Percentiles rank a stretch among this genome's conserved stretches.
Evolutionary conservation across 805 yeast genomes (phyloP).

Genomic region (Wickerhamiella spandovensis): DNA sequence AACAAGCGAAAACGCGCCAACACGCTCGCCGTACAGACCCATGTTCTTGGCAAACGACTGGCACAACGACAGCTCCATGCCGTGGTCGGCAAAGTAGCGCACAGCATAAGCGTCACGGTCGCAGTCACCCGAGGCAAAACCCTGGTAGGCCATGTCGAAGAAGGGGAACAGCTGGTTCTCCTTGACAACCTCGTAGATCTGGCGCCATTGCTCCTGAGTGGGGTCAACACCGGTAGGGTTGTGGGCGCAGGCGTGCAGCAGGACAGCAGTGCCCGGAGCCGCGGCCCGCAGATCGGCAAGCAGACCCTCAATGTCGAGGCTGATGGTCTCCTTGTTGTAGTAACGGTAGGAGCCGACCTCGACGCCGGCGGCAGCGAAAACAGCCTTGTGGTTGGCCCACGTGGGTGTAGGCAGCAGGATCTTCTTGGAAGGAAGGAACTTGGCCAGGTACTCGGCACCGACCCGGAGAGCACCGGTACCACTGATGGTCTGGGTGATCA

Average conservation of each 20-base stretch:
- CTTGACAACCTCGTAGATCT: slow-evolving; percentile 50
- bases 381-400: slow-evolving; percentile 94
- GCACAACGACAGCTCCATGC: slow-evolving; percentile 58
- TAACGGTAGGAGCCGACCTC: slow-evolving; percentile 64
- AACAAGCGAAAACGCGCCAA: slow-evolving; percentile 79
- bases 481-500: slow-evolving; percentile 63
- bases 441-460: slow-evolving; percentile 57
- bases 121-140: slow-evolving; percentile 84
- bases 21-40: slow-evolving; percentile 96
- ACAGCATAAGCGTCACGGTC: slow-evolving; percentile 76
- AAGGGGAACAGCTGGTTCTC: slow-evolving; percentile 57
- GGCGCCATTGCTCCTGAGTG: slow-evolving; percentile 62
- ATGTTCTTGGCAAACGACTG: slow-evolving; percentile 95
- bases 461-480: slow-evolving; percentile 89
- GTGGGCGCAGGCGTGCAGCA: slow-evolving; percentile 93
- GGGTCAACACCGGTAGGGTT: slow-evolving; percentile 98
- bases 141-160: slow-evolving; percentile 94
- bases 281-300: slow-evolving; percentile 49
- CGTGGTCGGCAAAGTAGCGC: slow-evolving; percentile 36
- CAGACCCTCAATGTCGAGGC: slow-evolving; percentile 60
- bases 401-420: slow-evolving; percentile 79
- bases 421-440: slow-evolving; percentile 32
- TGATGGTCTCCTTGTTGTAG: slow-evolving; percentile 63
- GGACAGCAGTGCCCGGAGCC: slow-evolving; percentile 60
- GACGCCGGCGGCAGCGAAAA: slow-evolving; percentile 60